These are phyloP conservation scores for Gypsophila paniculata DNA, from an alignment of 179 eudicot species.

Conservation along the genomic window DNA sequence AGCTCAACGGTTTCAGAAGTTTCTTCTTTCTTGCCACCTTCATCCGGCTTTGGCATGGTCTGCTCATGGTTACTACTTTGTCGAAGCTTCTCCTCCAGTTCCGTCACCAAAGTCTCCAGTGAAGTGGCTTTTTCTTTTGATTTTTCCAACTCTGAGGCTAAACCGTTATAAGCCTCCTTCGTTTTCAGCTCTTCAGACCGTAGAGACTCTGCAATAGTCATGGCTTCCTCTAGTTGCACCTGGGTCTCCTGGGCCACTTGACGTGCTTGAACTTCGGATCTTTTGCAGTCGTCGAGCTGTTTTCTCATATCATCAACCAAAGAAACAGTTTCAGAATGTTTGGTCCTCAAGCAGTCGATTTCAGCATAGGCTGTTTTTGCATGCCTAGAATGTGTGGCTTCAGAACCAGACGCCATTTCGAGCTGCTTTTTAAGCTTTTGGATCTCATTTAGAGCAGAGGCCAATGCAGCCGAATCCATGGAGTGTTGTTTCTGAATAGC, in stretches of 20 bases:
- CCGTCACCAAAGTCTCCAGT: conserved; percentile 42
- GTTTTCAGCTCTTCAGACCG: conserved; percentile 37
- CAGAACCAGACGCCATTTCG: conserved; percentile 48
- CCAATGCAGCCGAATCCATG: conserved; percentile 59
- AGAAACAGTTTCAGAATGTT: conserved; percentile 50
- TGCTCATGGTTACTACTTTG: conserved; percentile 5
- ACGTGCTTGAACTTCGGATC: conserved; percentile 49
- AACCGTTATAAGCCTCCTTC: conserved; percentile 41
- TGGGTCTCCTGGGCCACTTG: conserved; percentile 45
- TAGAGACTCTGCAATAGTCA: conserved; percentile 39
- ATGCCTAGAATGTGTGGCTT: conserved; percentile 45
- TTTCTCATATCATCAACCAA: conserved; percentile 52
- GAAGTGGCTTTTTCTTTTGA: conserved; percentile 46
- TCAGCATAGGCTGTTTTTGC: conserved; percentile 59
- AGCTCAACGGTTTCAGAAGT: conserved; percentile 30
- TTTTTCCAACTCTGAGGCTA: conserved; percentile 47
- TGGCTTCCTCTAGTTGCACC: conserved; percentile 46
- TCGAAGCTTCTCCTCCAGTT: conserved; percentile 36
- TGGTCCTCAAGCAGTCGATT: conserved; percentile 45
- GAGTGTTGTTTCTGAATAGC: conserved; percentile 66
- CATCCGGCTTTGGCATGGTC: not conserved
- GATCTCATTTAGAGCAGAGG: conserved; percentile 57
- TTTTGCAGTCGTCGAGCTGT: conserved; percentile 47
- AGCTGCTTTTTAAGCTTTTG: conserved; percentile 65
- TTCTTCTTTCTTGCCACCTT: conserved; percentile 24